Evolutionary conservation across 352 stramenopile species (phyloP).

Genomic region (Phytophthora fragariaefolia): DNA sequence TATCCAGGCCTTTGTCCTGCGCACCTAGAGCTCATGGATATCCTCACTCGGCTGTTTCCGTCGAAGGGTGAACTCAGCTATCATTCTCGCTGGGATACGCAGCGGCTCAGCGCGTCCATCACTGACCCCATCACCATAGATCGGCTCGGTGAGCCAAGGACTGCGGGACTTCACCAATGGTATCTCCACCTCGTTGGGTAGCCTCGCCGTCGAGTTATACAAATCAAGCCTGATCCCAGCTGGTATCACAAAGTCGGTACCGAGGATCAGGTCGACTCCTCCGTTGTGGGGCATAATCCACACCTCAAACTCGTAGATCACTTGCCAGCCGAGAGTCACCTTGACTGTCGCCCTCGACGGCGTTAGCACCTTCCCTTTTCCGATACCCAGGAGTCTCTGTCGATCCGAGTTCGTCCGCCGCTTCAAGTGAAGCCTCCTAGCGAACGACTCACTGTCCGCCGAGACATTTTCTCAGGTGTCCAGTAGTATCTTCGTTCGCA

Average conservation of each 20-base stretch:
- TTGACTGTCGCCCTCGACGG: no score
- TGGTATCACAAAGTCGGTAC: no score
- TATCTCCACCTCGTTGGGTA: background rate
- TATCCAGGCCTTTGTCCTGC: slow-evolving; percentile 22
- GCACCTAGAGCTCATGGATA: background rate
- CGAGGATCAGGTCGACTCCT: background rate
- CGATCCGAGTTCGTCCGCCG: no score
- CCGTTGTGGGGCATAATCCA: slow-evolving; percentile 6
- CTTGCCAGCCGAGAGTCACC: no score
- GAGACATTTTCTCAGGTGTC: background rate
- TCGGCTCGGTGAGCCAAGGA: no score
- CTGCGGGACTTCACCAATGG: background rate
- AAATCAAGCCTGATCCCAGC: no score
- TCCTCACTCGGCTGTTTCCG: background rate
- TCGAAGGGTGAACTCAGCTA: slow-evolving; percentile 37
- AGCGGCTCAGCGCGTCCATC: background rate
- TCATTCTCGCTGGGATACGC: slow-evolving; percentile 16
- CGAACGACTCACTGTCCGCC: background rate
- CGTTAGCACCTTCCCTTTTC: background rate
- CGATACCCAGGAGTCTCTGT: background rate
- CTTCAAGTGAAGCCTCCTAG: background rate
- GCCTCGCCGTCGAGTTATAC: no score
- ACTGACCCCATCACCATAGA: background rate
- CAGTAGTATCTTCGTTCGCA: background rate
- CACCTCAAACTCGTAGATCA: slow-evolving; percentile 14